Evolutionary conservation across 192 early-diverging fungal species (phyloP).

Genomic region (Mortierella antarctica): DNA sequence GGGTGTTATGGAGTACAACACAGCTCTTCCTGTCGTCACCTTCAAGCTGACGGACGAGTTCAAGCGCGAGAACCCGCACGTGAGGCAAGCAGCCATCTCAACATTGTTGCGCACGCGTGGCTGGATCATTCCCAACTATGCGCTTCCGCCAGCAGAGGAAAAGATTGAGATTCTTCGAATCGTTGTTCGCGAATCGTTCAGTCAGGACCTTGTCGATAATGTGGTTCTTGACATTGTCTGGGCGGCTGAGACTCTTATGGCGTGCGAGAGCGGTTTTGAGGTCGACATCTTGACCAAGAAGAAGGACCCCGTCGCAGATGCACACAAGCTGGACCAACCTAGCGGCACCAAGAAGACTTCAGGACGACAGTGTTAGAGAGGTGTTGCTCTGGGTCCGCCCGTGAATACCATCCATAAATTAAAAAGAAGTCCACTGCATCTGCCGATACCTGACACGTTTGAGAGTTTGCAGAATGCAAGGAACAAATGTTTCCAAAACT

Average conservation of each 20-base stretch:
- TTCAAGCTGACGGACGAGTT: conserved; percentile 71
- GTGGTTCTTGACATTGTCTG: conserved; percentile 65
- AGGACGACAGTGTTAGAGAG: background rate
- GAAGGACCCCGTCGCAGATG: conserved; percentile 15
- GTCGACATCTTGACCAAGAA: conserved; percentile 10
- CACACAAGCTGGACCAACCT: conserved; percentile 16
- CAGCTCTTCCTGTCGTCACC: conserved; percentile 67
- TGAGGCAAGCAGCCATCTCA: conserved; percentile 67
- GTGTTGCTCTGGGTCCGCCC: background rate
- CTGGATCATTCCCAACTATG: conserved; percentile 82
- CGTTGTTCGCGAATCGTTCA: conserved; percentile 70
- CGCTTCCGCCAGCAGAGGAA: conserved; percentile 65
- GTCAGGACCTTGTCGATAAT: conserved; percentile 61
- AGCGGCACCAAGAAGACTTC: background rate
- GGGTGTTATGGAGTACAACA: conserved; percentile 54
- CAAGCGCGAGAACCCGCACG: conserved; percentile 48
- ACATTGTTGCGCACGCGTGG: conserved; percentile 71
- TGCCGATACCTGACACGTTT: too few relatives aligned
- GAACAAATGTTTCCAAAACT: too few relatives aligned
- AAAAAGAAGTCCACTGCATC: too few relatives aligned
- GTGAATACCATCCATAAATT: too few relatives aligned
- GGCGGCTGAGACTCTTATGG: conserved; percentile 54
- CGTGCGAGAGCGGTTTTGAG: conserved; percentile 26
- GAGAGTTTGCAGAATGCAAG: too few relatives aligned
- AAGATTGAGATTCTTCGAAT: conserved; percentile 69